phyloP scores from a whole-genome alignment of 176 grass and related monocot genomes.

The Avena sativa region DNA sequence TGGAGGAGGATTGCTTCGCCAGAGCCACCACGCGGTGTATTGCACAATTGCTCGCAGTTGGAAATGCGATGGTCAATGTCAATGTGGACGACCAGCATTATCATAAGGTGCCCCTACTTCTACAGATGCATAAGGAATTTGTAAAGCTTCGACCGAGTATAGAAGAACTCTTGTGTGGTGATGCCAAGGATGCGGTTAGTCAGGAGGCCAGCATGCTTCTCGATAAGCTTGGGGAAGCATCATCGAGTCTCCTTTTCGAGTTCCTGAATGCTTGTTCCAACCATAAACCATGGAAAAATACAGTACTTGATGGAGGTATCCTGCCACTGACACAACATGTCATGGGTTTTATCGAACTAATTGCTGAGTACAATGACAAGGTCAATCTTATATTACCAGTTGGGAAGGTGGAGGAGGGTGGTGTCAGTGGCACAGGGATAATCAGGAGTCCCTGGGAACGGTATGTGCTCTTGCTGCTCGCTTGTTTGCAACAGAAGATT shows the following conservation, averaged over 20 bases:
- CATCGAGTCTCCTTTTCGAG: constrained; percentile 1
- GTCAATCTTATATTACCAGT: constrained; percentile 22
- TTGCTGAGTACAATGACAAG: constrained; percentile 8
- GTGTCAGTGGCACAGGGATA: not conserved
- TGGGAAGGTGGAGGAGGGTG: not conserved
- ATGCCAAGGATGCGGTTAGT: constrained; percentile 8
- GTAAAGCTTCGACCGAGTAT: not conserved
- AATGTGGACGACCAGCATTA: not conserved
- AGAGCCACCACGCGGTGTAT: not conserved
- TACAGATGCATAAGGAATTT: constrained; percentile 37
- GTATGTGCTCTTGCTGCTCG: constrained; percentile 5
- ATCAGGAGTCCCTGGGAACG: not conserved
- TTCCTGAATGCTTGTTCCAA: constrained; percentile 12
- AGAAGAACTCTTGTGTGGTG: not conserved
- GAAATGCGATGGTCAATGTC: not conserved
- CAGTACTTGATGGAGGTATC: constrained; percentile 29
- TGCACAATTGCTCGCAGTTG: not conserved
- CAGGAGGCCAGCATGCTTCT: constrained; percentile 17
- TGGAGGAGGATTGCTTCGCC: constrained; percentile 29
- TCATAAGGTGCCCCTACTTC: constrained; percentile 21
- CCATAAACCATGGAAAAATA: not conserved
- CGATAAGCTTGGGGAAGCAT: constrained; percentile 7
- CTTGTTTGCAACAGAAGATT: not conserved
- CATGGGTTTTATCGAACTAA: constrained; percentile 11
- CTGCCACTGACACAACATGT: constrained; percentile 12